phyloP scores from a whole-genome alignment of 176 grass and related monocot species.

The Poa pratensis region DNA sequence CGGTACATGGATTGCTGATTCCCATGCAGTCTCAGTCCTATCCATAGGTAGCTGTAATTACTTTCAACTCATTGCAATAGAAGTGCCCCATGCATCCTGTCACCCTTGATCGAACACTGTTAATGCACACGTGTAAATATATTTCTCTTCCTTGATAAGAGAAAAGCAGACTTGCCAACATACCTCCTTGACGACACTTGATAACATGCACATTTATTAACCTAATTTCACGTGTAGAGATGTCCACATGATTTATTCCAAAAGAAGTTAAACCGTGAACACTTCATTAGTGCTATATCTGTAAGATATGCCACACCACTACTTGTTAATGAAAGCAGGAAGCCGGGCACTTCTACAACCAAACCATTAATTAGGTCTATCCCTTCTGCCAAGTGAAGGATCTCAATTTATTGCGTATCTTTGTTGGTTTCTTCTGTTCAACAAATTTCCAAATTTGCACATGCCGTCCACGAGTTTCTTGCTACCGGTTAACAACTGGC shows the following conservation, averaged over 20 bases:
- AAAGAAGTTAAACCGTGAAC: not conserved
- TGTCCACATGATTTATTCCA: not conserved
- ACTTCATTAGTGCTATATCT: slow-evolving; percentile 12
- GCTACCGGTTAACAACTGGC: not conserved
- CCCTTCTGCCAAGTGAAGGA: slow-evolving; percentile 6
- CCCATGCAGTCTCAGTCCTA: not conserved
- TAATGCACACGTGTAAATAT: not conserved
- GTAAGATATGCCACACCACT: not conserved
- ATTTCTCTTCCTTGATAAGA: slow-evolving; percentile 2
- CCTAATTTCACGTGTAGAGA: not conserved
- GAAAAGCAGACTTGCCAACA: not conserved
- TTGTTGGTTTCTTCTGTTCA: not conserved
- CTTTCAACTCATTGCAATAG: slow-evolving; percentile 13
- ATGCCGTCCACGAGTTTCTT: not conserved
- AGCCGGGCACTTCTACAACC: not conserved
- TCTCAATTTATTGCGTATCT: not conserved
- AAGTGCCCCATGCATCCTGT: not conserved
- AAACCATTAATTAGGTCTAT: not conserved
- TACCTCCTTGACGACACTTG: not conserved
- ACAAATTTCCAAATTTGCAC: slow-evolving; percentile 1
- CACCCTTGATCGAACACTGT: not conserved
- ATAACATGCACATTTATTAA: not conserved
- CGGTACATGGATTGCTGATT: too few species aligned
- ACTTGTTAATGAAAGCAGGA: not conserved
- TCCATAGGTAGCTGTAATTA: not conserved